Evolutionary conservation across 805 yeast genomes (phyloP).

Genomic region (Vanderwaltozyma yarrowii): DNA sequence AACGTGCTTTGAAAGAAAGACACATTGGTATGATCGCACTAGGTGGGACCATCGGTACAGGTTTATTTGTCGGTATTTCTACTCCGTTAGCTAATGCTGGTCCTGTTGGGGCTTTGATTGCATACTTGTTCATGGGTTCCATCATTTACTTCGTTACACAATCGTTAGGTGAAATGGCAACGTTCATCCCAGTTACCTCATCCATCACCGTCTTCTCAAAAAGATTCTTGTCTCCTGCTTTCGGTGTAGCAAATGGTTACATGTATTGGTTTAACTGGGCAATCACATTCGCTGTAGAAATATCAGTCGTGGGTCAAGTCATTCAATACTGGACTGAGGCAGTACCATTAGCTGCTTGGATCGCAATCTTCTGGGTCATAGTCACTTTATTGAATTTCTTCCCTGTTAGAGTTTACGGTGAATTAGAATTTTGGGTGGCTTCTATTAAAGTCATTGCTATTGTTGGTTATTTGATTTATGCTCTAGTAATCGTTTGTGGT

Average conservation of each 20-base stretch:
- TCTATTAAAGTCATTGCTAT: slow-evolving; percentile 44
- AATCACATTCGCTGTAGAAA: slow-evolving; percentile 53
- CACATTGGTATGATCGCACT: slow-evolving; percentile 63
- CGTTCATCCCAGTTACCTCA: slow-evolving; percentile 52
- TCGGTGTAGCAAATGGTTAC: slow-evolving; percentile 62
- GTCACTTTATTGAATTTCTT: slow-evolving; percentile 36
- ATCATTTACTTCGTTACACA: slow-evolving; percentile 53
- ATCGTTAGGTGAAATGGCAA: slow-evolving; percentile 66
- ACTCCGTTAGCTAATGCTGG: slow-evolving; percentile 46
- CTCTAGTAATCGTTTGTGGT: slow-evolving; percentile 47
- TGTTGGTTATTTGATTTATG: slow-evolving; percentile 44
- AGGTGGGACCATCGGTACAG: slow-evolving; percentile 70
- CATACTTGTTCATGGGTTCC: slow-evolving; percentile 53
- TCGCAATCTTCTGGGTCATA: slow-evolving; percentile 41
- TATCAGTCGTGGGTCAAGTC: slow-evolving; percentile 47
- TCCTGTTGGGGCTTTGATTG: slow-evolving; percentile 52
- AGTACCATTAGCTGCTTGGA: slow-evolving; percentile 56
- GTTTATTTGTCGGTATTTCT: slow-evolving; percentile 56
- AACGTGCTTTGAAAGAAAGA: slow-evolving; percentile 49
- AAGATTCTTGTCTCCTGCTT: slow-evolving; percentile 52
- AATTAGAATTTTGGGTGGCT: slow-evolving; percentile 49
- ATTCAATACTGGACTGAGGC: slow-evolving; percentile 43
- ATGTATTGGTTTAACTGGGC: slow-evolving; percentile 70
- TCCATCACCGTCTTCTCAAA: slow-evolving; percentile 55
- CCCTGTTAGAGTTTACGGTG: slow-evolving; percentile 49